Conservation (phyloP, 1,284 basidiomycete species). For the Coniferiporia sulphurascens region DNA sequence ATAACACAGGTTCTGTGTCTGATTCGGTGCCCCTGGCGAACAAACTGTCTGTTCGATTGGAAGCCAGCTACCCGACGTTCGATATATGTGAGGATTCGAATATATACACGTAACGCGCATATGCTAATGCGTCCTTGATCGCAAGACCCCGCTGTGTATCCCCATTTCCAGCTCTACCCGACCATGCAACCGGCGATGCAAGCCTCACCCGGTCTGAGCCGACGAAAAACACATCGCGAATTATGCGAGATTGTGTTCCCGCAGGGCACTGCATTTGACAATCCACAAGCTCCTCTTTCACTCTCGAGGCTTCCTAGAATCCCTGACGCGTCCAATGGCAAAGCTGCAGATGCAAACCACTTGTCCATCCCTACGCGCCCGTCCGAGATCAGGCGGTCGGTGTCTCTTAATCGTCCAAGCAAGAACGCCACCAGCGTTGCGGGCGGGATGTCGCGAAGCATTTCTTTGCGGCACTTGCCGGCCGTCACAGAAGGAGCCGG, state of each 20-base stretch:
- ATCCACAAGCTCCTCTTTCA: too few species aligned
- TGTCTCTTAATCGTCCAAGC: conserved; percentile 1
- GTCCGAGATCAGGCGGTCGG: conserved; percentile 6
- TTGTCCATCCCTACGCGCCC: background rate
- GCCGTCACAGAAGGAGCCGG: background rate
- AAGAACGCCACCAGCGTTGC: background rate
- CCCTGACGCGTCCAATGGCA: background rate
- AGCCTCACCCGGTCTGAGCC: background rate
- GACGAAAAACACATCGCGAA: conserved; percentile 3
- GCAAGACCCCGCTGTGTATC: conserved; percentile 28
- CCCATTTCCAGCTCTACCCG: conserved; percentile 26
- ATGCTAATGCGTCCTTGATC: background rate
- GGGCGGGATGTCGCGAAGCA: conserved; percentile 2
- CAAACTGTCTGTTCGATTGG: background rate
- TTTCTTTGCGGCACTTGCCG: background rate
- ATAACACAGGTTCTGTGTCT: background rate
- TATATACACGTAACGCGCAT: background rate
- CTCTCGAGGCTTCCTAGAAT: conserved; percentile 4
- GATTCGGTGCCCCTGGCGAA: background rate
- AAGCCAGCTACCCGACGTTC: conserved; percentile 14
- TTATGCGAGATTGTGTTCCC: conserved; percentile 1
- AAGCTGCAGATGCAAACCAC: background rate
- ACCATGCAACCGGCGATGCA: conserved; percentile 2
- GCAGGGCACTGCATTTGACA: background rate
- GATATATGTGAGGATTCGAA: conserved; percentile 12